A percentile compares a stretch with the other conserved stretches of the same genome.
phyloP scores from a whole-genome alignment of 768 basidiomycete species.

The Pulveroboletus sp. region DNA sequence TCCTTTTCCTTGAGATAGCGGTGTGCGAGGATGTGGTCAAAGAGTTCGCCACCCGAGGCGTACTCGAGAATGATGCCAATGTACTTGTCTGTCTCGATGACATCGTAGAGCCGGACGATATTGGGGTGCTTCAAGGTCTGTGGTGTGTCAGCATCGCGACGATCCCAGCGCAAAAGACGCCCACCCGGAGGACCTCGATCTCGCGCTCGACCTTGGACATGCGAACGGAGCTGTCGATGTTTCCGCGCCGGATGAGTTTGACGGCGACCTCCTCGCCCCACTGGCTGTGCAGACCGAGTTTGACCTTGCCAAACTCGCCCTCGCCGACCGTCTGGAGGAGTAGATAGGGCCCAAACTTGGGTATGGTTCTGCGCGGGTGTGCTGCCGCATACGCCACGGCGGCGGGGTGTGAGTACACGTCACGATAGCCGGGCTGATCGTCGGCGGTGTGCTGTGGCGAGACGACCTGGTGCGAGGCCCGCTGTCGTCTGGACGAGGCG shows the following conservation, averaged over 20 bases:
- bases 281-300: slow-evolving; percentile 89
- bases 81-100: slow-evolving; percentile 99
- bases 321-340: slow-evolving; percentile 95
- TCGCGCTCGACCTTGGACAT: slow-evolving; percentile 97
- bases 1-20: slow-evolving; percentile 93
- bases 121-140: slow-evolving; percentile 96
- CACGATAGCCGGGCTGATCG: slow-evolving; percentile 52
- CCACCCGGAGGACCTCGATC: slow-evolving; percentile 92
- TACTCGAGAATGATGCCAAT: slow-evolving; percentile 99
- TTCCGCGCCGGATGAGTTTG: slow-evolving; percentile 92
- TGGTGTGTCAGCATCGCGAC: slow-evolving; percentile 7
- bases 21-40: slow-evolving; percentile 98
- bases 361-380: slow-evolving; percentile 82
- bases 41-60: slow-evolving; percentile 96
- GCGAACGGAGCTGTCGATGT: slow-evolving; percentile 79
- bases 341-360: slow-evolving; percentile 94
- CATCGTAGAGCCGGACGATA: slow-evolving; percentile 96
- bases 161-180: slow-evolving; percentile 23
- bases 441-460: slow-evolving; percentile 44
- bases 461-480: slow-evolving; percentile 71
- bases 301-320: slow-evolving; percentile 98
- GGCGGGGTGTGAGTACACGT: slow-evolving; percentile 83
- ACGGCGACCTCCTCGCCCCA: slow-evolving; percentile 99
- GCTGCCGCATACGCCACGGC: slow-evolving; percentile 80
- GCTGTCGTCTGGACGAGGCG: slow-evolving; percentile 51